A percentile compares a stretch with the other conserved stretches of the same genome.
These are phyloP conservation scores for Backusella morwellensis DNA, from an alignment of 192 early-diverging fungal species.

Conservation along the genomic window DNA sequence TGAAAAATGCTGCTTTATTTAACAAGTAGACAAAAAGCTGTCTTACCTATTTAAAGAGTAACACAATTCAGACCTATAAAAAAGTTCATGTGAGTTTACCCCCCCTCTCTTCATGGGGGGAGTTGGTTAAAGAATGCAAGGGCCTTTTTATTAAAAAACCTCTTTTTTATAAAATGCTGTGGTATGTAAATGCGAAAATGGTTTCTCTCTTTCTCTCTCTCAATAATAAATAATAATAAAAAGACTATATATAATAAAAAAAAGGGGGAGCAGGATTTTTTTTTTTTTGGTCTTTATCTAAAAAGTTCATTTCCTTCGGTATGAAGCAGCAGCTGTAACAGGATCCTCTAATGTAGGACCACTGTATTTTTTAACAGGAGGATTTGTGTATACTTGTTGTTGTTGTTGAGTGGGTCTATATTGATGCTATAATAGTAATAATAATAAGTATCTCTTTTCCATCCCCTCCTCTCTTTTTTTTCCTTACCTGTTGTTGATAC, in stretches of 20 bases:
- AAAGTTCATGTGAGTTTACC: neutral
- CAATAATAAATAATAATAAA: neutral
- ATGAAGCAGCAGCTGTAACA: neutral
- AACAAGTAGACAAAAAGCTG: no score
- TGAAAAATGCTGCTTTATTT: neutral
- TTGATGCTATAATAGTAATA: neutral
- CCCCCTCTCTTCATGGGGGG: neutral
- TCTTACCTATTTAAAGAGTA: neutral
- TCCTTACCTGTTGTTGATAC: neutral
- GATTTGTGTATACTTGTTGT: neutral
- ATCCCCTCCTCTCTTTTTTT: neutral
- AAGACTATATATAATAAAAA: neutral
- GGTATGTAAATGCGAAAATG: neutral
- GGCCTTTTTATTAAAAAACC: neutral
- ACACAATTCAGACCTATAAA: neutral
- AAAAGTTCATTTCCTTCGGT: slow-evolving; percentile 2
- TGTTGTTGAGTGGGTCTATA: slow-evolving; percentile 1
- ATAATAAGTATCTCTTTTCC: neutral
- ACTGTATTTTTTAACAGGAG: neutral
- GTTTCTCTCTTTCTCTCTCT: no score
- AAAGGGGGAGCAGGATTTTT: neutral
- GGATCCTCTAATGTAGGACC: slow-evolving; percentile 9
- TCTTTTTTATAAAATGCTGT: neutral
- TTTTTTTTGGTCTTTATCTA: neutral
- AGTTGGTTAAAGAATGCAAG: neutral